phyloP scores from a whole-genome alignment of 768 basidiomycete genomes.

The Russula olivacea region DNA sequence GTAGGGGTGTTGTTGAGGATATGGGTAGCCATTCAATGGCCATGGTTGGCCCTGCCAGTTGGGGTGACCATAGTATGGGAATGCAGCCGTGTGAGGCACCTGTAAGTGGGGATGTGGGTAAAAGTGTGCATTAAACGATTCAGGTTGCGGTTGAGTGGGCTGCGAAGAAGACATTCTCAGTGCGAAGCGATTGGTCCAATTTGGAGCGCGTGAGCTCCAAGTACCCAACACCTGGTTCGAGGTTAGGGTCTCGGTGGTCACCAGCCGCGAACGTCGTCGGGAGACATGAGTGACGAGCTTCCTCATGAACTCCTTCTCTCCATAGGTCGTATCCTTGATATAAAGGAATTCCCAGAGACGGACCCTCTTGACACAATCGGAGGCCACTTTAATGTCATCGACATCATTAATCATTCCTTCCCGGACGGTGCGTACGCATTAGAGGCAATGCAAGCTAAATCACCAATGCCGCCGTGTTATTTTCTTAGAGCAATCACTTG shows the following conservation, averaged over 20 bases:
- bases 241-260: conserved; percentile 13
- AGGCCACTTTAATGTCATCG: conserved; percentile 50
- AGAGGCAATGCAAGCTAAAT: not conserved
- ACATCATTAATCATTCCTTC: conserved; percentile 61
- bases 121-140: conserved; percentile 9
- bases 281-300: conserved; percentile 40
- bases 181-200: not conserved
- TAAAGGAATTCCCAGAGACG: conserved; percentile 38
- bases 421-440: conserved; percentile 57
- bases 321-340: conserved; percentile 64
- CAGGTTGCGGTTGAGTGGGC: not conserved
- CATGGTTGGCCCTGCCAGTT: conserved; percentile 26
- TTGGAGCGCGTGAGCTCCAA: not conserved
- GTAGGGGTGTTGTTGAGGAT: conserved; percentile 23
- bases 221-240: not conserved
- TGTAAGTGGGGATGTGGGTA: conserved; percentile 14
- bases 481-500: conserved; percentile 64
- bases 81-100: not conserved
- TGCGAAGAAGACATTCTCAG: conserved; percentile 19
- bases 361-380: conserved; percentile 58
- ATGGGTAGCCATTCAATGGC: conserved; percentile 23
- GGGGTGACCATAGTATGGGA: conserved; percentile 28
- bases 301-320: conserved; percentile 62
- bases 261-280: not conserved
- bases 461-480: not conserved